Conservation (phyloP, 495 filamentous ascomycete species). For the Aspergillus homomorphus region DNA sequence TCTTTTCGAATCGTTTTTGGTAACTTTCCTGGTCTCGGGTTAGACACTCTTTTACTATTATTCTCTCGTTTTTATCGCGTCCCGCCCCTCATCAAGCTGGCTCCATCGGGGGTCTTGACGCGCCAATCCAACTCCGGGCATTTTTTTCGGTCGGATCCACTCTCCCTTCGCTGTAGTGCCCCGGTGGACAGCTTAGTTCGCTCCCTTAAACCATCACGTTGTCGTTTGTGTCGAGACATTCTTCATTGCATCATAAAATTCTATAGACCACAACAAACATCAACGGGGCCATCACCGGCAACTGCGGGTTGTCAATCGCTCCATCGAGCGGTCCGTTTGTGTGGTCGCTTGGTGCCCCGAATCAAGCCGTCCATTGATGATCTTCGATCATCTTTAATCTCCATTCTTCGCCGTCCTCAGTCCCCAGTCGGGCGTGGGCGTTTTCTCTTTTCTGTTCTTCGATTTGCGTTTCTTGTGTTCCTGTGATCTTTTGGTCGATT, state of each 20-base stretch:
- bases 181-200: constrained; percentile 16
- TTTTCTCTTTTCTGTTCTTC: constrained; percentile 13
- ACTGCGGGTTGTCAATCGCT: constrained; percentile 11
- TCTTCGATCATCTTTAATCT: constrained; percentile 13
- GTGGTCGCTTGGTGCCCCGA: constrained; percentile 5
- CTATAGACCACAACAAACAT: constrained; percentile 23
- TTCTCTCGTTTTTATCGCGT: constrained; percentile 21
- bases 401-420: constrained; percentile 8
- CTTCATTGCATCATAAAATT: constrained; percentile 28
- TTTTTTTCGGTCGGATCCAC: constrained; percentile 24
- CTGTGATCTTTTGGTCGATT: constrained; percentile 2
- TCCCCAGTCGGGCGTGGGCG: constrained; percentile 12
- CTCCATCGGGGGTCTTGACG: constrained; percentile 16
- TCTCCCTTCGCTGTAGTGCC: constrained; percentile 14
- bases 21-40: constrained; percentile 27
- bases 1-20: constrained; percentile 36
- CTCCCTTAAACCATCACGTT: constrained; percentile 14
- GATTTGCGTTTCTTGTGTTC: constrained; percentile 13
- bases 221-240: constrained; percentile 30
- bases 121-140: constrained; percentile 20
- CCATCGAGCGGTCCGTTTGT: constrained; percentile 11
- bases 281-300: constrained; percentile 8
- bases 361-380: constrained; percentile 11
- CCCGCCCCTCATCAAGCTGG: constrained; percentile 23
- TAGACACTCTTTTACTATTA: constrained; percentile 34